These are phyloP conservation scores for Fusarium succisae DNA, from an alignment of 2,329 filamentous ascomycete genomes.

Conservation along the genomic window DNA sequence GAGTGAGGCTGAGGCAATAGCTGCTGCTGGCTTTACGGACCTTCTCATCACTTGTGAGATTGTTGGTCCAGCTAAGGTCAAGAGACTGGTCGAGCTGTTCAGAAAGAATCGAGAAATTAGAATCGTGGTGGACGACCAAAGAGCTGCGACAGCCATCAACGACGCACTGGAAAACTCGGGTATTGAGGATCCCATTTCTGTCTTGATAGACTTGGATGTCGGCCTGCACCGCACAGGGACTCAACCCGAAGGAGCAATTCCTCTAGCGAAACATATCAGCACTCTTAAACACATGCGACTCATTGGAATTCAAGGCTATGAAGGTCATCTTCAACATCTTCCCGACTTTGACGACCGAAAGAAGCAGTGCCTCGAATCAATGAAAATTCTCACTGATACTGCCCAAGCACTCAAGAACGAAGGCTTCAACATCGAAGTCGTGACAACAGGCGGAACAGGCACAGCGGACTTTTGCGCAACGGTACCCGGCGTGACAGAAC, in stretches of 20 bases:
- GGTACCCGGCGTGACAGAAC: conserved; percentile 61
- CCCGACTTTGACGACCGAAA: conserved; percentile 26
- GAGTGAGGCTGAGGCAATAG: conserved; percentile 29
- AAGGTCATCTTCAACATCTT: conserved; percentile 31
- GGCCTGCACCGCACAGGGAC: conserved; percentile 19
- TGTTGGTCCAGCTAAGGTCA: conserved; percentile 17
- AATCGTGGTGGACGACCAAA: conserved; percentile 24
- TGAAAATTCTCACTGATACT: conserved; percentile 25
- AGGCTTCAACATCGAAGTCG: conserved; percentile 14
- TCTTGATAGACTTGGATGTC: conserved; percentile 31
- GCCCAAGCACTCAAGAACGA: neutral
- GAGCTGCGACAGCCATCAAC: conserved; percentile 19
- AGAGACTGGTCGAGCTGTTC: conserved; percentile 22
- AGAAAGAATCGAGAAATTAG: neutral
- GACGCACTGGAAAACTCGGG: conserved; percentile 2
- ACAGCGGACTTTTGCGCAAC: conserved; percentile 58
- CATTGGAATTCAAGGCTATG: conserved; percentile 32
- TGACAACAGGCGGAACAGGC: conserved; percentile 32
- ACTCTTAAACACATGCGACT: conserved; percentile 5
- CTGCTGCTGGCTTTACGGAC: conserved; percentile 25
- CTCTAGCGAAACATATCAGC: conserved; percentile 10
- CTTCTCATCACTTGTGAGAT: conserved; percentile 36
- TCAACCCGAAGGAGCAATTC: neutral
- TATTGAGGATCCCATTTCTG: neutral
- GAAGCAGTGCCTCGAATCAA: conserved; percentile 16